phyloP scores from a whole-genome alignment of 495 filamentous ascomycete genomes.

The Daldinia bambusicola region DNA sequence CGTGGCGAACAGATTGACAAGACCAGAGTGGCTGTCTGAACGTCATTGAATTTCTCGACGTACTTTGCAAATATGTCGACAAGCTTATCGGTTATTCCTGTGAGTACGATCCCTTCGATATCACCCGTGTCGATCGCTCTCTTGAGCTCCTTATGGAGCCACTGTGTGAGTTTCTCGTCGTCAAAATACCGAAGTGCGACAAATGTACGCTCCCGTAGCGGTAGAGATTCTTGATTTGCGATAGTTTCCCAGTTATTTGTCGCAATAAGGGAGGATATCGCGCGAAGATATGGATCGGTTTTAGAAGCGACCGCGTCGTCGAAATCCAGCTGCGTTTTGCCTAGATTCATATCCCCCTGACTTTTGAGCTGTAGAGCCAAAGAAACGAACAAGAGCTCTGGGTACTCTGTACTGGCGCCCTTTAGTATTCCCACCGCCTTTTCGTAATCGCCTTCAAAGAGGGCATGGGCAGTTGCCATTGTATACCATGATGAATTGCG shows the following conservation, averaged over 20 bases:
- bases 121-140: constrained; percentile 78
- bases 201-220: constrained; percentile 83
- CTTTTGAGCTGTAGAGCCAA: constrained; percentile 63
- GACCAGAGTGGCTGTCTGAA: constrained; percentile 88
- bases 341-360: constrained; percentile 44
- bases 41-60: constrained; percentile 84
- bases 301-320: constrained; percentile 59
- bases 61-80: constrained; percentile 89
- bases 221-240: constrained; percentile 81
- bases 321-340: constrained; percentile 57
- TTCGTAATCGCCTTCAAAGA: constrained; percentile 76
- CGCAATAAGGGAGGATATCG: constrained; percentile 90
- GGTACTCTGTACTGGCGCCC: constrained; percentile 58
- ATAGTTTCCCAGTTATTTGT: constrained; percentile 89
- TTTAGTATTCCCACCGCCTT: constrained; percentile 64
- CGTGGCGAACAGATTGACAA: constrained; percentile 82
- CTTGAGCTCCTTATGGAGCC: constrained; percentile 70
- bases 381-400: constrained; percentile 63
- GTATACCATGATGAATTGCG: constrained; percentile 76
- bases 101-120: constrained; percentile 87
- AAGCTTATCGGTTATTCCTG: constrained; percentile 80
- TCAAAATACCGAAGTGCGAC: constrained; percentile 86
- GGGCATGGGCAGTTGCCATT: constrained; percentile 79
- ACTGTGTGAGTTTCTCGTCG: constrained; percentile 78
- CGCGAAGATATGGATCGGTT: constrained; percentile 85